Evolutionary conservation across 495 filamentous ascomycete genomes (phyloP), one percentile per base, ranked within the genome.

Genomic region (Sabuloglossum arenarium): DNA sequence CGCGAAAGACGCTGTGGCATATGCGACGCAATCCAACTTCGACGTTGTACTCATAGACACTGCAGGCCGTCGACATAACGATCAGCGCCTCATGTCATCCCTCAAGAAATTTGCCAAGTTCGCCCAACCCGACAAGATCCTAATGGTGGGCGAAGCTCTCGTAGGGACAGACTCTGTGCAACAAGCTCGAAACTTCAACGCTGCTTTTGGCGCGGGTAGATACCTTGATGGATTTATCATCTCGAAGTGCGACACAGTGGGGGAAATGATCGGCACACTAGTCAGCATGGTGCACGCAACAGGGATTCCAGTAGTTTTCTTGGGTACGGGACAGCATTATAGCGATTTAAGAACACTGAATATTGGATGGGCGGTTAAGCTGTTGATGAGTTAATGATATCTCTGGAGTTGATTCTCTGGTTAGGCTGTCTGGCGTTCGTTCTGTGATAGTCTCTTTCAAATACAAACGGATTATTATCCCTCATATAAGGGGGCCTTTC

Each of bases 241-340:
- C 63, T 89, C 82, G 58, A 98, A 98, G 65, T 98, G 91, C 67
- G 91, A 98, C 69, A 98, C 91, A 0, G 91, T 97, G 45, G 91
- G 91, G 27, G 90, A 97, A 70, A 98, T 97, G 91, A 87, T 95
- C 43, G 91, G 91, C 29, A 94, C 87, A 3, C 68, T 98, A 59
- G 91, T 98, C 29, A 94, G 87, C 68, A 94, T 98, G 75, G 93
- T 97, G 43, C 90, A 95, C 72, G 89, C 91, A 14, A 97, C 93
- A 3, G 88, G 90, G 16, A 89, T 95, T 53, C 91, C 91, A 6
- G 88, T 98, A 46, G 72, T 95, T 5, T 97, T 96, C 65, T 72
- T 98, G 61, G 91, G 89, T 16, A 86, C 93, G 58, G 91, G 91
- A 3, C 91, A 98, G 69, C 90, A 96, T 70, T 98, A 98, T 71